These are phyloP conservation scores for Aureobasidium sp. DNA, from an alignment of 2,329 filamentous ascomycete genomes.

Conservation along the genomic window DNA sequence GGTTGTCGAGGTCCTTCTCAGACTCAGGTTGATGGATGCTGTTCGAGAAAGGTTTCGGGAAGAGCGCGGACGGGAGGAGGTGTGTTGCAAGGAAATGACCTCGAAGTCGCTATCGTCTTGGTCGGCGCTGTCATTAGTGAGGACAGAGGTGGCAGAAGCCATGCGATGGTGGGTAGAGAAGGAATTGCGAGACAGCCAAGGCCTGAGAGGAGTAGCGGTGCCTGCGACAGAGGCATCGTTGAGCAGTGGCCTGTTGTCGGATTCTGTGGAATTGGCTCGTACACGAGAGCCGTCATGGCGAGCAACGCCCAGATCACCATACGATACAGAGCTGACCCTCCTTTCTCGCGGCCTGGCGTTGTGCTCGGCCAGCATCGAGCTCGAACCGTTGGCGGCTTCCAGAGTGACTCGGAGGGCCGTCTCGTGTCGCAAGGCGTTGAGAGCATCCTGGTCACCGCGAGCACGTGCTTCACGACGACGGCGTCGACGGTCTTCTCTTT, in stretches of 20 bases:
- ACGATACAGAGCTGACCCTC: constrained; percentile 67
- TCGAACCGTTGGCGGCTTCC: constrained; percentile 32
- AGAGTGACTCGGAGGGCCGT: constrained; percentile 47
- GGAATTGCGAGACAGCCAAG: constrained; percentile 25
- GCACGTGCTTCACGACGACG: constrained; percentile 64
- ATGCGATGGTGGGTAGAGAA: constrained; percentile 35
- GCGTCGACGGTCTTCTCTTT: constrained; percentile 68
- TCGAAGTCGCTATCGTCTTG: constrained; percentile 38
- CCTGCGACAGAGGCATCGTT: constrained; percentile 63
- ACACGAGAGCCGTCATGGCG: constrained; percentile 70
- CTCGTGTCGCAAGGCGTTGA: constrained; percentile 57
- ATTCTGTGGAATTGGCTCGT: constrained; percentile 65
- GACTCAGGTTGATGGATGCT: constrained; percentile 19
- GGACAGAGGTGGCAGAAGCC: constrained; percentile 37
- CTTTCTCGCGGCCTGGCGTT: constrained; percentile 56
- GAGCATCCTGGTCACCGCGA: constrained; percentile 60
- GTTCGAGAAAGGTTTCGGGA: constrained; percentile 21
- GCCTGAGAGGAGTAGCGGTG: constrained; percentile 25
- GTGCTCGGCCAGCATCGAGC: constrained; percentile 51
- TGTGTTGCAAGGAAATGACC: constrained; percentile 34
- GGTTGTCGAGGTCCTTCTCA: constrained; percentile 4
- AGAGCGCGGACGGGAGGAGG: constrained; percentile 27
- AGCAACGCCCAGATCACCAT: constrained; percentile 68
- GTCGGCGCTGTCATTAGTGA: constrained; percentile 34
- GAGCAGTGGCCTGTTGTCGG: constrained; percentile 63